Evolutionary conservation across 805 yeast species (phyloP).

Genomic region (Spencermartinsiella europaea): DNA sequence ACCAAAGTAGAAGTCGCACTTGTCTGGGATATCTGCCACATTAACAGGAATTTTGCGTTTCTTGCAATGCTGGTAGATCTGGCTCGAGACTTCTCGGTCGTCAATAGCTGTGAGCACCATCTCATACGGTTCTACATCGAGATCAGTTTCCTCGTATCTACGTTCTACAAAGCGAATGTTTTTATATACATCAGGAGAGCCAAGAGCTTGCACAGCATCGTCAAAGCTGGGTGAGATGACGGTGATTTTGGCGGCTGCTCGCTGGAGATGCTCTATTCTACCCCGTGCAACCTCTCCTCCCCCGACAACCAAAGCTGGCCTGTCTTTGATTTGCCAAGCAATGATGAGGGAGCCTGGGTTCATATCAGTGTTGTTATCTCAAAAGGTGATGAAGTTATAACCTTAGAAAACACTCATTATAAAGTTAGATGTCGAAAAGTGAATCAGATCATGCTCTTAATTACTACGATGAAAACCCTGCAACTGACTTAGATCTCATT

Average conservation of each 20-base stretch:
- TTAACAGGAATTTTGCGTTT: slow-evolving; percentile 53
- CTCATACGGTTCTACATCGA: slow-evolving; percentile 40
- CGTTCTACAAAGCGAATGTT: slow-evolving; percentile 26
- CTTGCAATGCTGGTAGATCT: slow-evolving; percentile 49
- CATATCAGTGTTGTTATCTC: too few species aligned
- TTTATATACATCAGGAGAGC: slow-evolving; percentile 2
- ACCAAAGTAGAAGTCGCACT: slow-evolving; percentile 84
- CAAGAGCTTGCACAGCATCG: slow-evolving; percentile 34
- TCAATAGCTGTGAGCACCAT: slow-evolving; percentile 71
- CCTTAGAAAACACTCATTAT: too few species aligned
- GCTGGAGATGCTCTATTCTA: slow-evolving; percentile 58
- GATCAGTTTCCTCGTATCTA: slow-evolving; percentile 18
- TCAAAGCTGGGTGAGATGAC: slow-evolving; percentile 46
- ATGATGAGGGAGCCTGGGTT: slow-evolving; percentile 10
- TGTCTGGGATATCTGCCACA: slow-evolving; percentile 78
- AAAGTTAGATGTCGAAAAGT: too few species aligned
- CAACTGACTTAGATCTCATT: too few species aligned
- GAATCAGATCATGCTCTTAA: too few species aligned
- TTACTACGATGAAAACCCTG: too few species aligned
- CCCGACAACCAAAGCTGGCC: slow-evolving; percentile 68
- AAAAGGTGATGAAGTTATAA: too few species aligned
- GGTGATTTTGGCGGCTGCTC: slow-evolving; percentile 66
- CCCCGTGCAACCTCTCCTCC: slow-evolving; percentile 65
- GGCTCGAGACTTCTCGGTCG: slow-evolving; percentile 54
- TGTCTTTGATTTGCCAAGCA: slow-evolving; percentile 32